Conservation (phyloP, 139 green algal species). For the Pycnococcus provasolii region DNA sequence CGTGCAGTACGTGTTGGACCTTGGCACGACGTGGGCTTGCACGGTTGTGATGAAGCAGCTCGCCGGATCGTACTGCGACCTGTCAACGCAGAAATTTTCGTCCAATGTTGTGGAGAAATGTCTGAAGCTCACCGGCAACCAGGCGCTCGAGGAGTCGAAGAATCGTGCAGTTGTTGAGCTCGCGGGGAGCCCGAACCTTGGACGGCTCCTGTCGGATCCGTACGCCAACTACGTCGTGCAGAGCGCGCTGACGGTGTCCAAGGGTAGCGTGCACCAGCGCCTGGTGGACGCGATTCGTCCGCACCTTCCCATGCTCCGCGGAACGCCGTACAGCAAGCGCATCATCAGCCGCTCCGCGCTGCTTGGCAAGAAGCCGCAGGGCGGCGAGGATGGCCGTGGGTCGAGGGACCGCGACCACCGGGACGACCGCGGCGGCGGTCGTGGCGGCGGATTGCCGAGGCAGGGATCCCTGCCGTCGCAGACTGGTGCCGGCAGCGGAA, state of each 20-base stretch:
- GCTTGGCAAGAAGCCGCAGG: no score
- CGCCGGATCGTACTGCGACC: constrained; percentile 62
- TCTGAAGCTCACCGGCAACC: constrained; percentile 71
- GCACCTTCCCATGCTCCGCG: constrained; percentile 68
- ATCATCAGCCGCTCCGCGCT: constrained; percentile 48
- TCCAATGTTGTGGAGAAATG: constrained; percentile 98
- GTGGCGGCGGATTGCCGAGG: no score
- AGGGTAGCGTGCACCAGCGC: constrained; percentile 48
- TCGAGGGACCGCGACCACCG: no score
- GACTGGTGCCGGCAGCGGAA: no score
- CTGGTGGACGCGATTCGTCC: constrained; percentile 87
- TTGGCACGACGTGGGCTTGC: constrained; percentile 64
- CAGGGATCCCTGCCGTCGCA: no score
- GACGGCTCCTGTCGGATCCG: constrained; percentile 66
- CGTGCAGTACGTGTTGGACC: constrained; percentile 95
- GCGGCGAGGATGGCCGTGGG: no score
- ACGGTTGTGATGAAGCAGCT: constrained; percentile 65
- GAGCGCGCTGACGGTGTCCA: constrained; percentile 32
- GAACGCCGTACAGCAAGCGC: constrained; percentile 90
- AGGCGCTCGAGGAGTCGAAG: constrained; percentile 53
- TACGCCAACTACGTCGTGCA: constrained; percentile 94
- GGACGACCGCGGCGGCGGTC: no score
- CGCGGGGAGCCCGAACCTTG: constrained; percentile 51
- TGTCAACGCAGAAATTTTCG: constrained; percentile 93
- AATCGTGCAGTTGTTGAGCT: constrained; percentile 77